A percentile compares a stretch with the other conserved stretches of the same genome.
These are phyloP conservation scores for Themeda triandra DNA, from an alignment of 176 grass and related monocot genomes.

Conservation along the genomic window DNA sequence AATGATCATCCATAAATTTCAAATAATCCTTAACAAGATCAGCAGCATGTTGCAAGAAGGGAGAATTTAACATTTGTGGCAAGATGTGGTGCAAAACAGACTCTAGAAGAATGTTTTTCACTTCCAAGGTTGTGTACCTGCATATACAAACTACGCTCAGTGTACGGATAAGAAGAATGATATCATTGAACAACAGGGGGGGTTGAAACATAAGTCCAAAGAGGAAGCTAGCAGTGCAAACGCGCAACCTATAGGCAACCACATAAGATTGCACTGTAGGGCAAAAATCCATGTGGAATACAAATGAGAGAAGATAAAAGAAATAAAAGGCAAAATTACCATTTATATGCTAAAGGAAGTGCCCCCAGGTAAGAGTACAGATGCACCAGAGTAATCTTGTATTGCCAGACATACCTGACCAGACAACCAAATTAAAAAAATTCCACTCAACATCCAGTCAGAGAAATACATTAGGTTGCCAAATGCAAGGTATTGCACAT, in stretches of 20 bases:
- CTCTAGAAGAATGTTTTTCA: slow-evolving; percentile 97
- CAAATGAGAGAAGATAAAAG: slow-evolving; percentile 10
- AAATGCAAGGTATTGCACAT: not conserved
- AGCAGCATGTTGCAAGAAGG: slow-evolving; percentile 58
- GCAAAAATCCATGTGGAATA: not conserved
- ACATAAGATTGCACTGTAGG: not conserved
- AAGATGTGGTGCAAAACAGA: slow-evolving; percentile 86
- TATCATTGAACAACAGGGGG: not conserved
- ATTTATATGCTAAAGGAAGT: slow-evolving; percentile 77
- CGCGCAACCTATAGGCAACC: not conserved
- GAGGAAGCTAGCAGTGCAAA: slow-evolving; percentile 6
- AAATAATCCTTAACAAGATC: slow-evolving; percentile 72
- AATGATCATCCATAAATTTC: slow-evolving; percentile 98
- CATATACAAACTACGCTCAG: slow-evolving; percentile 31
- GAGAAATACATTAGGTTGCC: not conserved
- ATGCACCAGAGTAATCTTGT: slow-evolving; percentile 84
- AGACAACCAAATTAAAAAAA: slow-evolving; percentile 23
- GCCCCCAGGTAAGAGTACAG: slow-evolving; percentile 75
- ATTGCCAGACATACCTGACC: slow-evolving; percentile 80
- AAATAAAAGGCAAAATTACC: slow-evolving; percentile 49
- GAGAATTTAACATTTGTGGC: slow-evolving; percentile 76
- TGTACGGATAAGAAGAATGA: not conserved
- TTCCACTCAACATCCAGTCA: slow-evolving; percentile 21
- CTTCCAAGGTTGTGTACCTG: slow-evolving; percentile 85
- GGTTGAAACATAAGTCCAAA: not conserved